Base-by-base conservation (phyloP, 371 early-diverging fungal genomes). In the Mortierella sp. region DNA sequence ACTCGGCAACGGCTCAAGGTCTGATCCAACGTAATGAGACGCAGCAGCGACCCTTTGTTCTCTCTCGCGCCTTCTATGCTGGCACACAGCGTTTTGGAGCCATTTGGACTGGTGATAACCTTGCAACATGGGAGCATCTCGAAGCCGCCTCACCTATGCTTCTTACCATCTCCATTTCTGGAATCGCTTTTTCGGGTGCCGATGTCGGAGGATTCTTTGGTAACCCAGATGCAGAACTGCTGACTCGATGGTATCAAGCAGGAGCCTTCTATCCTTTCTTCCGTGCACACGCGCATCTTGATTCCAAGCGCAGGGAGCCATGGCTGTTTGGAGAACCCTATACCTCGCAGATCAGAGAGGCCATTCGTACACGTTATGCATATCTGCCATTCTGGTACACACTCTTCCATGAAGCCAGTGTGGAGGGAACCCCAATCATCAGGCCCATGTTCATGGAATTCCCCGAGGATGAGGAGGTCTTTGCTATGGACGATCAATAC, bases 261-360 rank as follows among this genome's bases (percentile, higher is more conserved):
- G 97, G 84, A 39, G 88, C 89, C 7, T 92, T 90, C 81, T 94
- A 95, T 60, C 97, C 97, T 6, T 96, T 96, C 82, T 93, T 94
- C 87, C 89, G 97, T 58, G 97, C 87, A 1, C 97, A 96, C 81
- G 95, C 96, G 6, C 95, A 95, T 78, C 91, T 95, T 64, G 95
- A 93, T 80, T 94, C 97, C 65, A 95, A 95, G 80, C 91, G 99
- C 21, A 89, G 97, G 37, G 98, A 98, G 74, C 98, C 99, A 10
- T 99, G 97, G 92, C 72, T 98, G 29, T 89, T 93, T 79, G 95
- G 92, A 19, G 94, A 94, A 54, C 90, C 89, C 3, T 88, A 89
- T 64, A 90, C 90, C 10, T 60, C 76, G 1, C 83, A 85, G 56
- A 91, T 94, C 34, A 90, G 94, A 4, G 83, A 85, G 25, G 90